Evolutionary conservation across 2,329 filamentous ascomycete genomes (phyloP).

Genomic region (Epichloe hybrida): DNA sequence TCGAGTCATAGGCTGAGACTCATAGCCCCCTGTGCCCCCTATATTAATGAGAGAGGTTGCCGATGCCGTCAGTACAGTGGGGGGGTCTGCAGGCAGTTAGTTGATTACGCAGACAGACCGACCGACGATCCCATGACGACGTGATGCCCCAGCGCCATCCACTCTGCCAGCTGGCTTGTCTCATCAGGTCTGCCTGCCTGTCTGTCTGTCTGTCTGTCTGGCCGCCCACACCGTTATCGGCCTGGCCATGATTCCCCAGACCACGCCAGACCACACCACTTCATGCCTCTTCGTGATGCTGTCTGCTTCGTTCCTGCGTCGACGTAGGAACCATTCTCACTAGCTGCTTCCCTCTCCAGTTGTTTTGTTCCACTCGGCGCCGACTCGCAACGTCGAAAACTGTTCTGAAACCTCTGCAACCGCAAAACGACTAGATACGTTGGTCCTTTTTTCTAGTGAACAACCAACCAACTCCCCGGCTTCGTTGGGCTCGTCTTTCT

Average conservation of each 20-base stretch:
- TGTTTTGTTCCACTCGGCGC: not conserved
- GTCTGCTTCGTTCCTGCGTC: not conserved
- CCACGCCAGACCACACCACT: not conserved
- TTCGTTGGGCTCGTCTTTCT: not conserved
- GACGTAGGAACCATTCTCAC: not conserved
- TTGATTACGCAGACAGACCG: too few species aligned
- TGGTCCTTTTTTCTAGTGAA: not conserved
- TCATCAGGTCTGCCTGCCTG: too few species aligned
- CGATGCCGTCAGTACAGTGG: too few species aligned
- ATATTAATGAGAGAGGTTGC: too few species aligned
- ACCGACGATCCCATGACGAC: not conserved
- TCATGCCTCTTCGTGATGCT: not conserved
- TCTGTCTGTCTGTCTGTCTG: not conserved
- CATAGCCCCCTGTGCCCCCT: too few species aligned
- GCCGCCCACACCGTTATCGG: not conserved
- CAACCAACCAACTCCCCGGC: not conserved
- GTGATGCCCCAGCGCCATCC: not conserved
- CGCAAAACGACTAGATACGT: not conserved
- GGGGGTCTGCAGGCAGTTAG: too few species aligned
- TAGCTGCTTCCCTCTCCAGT: not conserved
- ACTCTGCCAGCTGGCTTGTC: not conserved
- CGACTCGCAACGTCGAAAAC: not conserved
- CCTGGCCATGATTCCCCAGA: constrained; percentile 1
- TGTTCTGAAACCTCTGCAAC: not conserved
- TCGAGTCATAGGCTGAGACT: too few species aligned